These are phyloP conservation scores for Melanogaster broomeanus DNA, from an alignment of 768 basidiomycete genomes.

Conservation along the genomic window DNA sequence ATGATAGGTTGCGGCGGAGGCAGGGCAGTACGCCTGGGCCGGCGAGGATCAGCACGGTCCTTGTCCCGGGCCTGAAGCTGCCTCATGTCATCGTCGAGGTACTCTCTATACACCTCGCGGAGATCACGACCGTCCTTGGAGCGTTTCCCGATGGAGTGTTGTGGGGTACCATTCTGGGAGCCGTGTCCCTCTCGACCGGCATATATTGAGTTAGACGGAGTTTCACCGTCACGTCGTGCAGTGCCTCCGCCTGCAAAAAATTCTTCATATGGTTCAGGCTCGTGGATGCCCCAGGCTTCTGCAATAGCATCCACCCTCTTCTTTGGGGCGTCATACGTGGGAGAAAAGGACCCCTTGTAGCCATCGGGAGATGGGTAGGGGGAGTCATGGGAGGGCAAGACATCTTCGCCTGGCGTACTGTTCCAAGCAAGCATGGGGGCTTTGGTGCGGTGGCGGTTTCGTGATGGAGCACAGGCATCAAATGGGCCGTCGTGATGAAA, in stretches of 20 bases:
- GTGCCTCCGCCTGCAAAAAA: conserved; percentile 80
- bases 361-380: conserved; percentile 53
- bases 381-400: conserved; percentile 39
- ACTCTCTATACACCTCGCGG: conserved; percentile 47
- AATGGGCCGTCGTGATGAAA: conserved; percentile 94
- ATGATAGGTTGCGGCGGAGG: conserved; percentile 88
- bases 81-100: conserved; percentile 40
- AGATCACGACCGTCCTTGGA: conserved; percentile 53
- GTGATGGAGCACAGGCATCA: conserved; percentile 88
- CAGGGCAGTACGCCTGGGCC: conserved; percentile 51
- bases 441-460: conserved; percentile 76
- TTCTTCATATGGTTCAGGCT: conserved; percentile 89
- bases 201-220: conserved; percentile 68
- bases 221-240: conserved; percentile 48
- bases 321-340: conserved; percentile 63
- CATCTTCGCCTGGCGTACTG: conserved; percentile 39
- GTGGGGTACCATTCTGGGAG: conserved; percentile 37
- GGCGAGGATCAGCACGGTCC: conserved; percentile 38
- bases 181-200: conserved; percentile 57
- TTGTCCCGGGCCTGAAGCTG: conserved; percentile 29
- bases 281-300: conserved; percentile 92
- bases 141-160: conserved; percentile 36
- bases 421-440: conserved; percentile 87
- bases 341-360: conserved; percentile 46
- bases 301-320: conserved; percentile 88